Conservation (phyloP, 1,284 basidiomycete genomes). For the Ustilago trichophora region DNA sequence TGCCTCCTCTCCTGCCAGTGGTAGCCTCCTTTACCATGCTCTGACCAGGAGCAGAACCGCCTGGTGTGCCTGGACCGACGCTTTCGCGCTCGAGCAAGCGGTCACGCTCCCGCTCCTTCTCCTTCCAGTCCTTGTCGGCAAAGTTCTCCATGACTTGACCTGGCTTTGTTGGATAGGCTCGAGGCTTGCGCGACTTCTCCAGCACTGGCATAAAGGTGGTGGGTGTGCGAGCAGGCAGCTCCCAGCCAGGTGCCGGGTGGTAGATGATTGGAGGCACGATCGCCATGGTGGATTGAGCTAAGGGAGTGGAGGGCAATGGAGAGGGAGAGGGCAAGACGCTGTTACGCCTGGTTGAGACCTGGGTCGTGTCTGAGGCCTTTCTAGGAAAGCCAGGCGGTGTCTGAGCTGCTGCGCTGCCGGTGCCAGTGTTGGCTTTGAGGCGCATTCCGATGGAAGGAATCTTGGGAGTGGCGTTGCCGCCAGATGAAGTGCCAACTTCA, state of each 20-base stretch:
- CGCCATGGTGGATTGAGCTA: slow-evolving; percentile 5
- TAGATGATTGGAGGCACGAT: slow-evolving; percentile 17
- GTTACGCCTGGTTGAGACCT: slow-evolving; percentile 41
- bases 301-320: slow-evolving; percentile 36
- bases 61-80: slow-evolving; percentile 45
- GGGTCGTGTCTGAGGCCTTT: slow-evolving; percentile 32
- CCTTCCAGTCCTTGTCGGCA: slow-evolving; percentile 60
- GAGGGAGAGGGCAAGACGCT: slow-evolving; percentile 44
- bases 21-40: slow-evolving; percentile 48
- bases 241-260: slow-evolving; percentile 51
- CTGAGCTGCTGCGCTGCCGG: slow-evolving; percentile 14
- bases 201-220: slow-evolving; percentile 50
- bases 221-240: slow-evolving; percentile 51
- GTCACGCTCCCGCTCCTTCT: slow-evolving; percentile 58
- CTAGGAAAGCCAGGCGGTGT: slow-evolving; percentile 32
- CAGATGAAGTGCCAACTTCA: slow-evolving; percentile 12
- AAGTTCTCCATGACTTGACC: slow-evolving; percentile 62
- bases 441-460: slow-evolving; percentile 43
- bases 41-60: slow-evolving; percentile 41
- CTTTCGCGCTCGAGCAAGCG: slow-evolving; percentile 45
- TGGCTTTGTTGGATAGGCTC: slow-evolving; percentile 57
- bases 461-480: slow-evolving; percentile 18
- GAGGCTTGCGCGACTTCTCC: slow-evolving; percentile 37
- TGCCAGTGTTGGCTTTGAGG: slow-evolving; percentile 48
- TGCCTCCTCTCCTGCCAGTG: slow-evolving; percentile 42